These are phyloP conservation scores for Tremella fuciformis DNA, from an alignment of 768 basidiomycete species.

Conservation along the genomic window DNA sequence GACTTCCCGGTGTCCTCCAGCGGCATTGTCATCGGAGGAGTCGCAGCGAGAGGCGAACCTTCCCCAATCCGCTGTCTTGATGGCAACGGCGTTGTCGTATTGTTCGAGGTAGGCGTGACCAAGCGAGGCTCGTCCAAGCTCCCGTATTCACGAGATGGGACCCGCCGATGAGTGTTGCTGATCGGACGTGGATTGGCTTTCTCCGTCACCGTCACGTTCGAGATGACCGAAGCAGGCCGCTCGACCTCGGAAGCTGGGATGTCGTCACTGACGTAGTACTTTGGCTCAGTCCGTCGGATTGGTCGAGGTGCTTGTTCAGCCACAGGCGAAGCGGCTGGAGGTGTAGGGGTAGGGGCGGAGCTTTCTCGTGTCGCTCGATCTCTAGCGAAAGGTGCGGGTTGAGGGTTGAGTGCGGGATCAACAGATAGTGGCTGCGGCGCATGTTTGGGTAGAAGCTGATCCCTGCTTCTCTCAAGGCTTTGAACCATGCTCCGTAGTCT, in stretches of 20 bases:
- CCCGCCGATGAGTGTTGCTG: conserved; percentile 10
- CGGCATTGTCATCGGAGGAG: conserved; percentile 37
- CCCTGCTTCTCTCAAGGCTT: conserved; percentile 19
- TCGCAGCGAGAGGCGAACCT: conserved; percentile 41
- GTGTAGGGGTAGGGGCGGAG: conserved; percentile 9
- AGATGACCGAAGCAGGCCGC: conserved; percentile 11
- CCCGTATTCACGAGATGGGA: background rate
- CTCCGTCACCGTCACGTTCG: conserved; percentile 17
- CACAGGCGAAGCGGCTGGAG: conserved; percentile 5
- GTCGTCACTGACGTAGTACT: conserved; percentile 40
- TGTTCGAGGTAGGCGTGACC: conserved; percentile 23
- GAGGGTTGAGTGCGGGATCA: conserved; percentile 35
- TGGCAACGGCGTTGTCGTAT: conserved; percentile 1
- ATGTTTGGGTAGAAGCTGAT: conserved; percentile 15
- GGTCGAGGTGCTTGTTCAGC: conserved; percentile 10
- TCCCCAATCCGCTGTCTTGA: conserved; percentile 22
- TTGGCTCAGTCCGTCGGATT: conserved; percentile 31
- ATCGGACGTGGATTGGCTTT: conserved; percentile 32
- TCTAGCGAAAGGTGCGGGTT: conserved; percentile 23
- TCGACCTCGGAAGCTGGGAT: conserved; percentile 16
- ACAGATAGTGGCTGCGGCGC: conserved; percentile 30
- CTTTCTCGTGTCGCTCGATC: background rate
- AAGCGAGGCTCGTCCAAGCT: conserved; percentile 66
- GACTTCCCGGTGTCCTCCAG: conserved; percentile 27
- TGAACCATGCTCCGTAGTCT: conserved; percentile 19